Conservation (phyloP, 106 monocot genomes). For the Platanthera zijinensis region DNA sequence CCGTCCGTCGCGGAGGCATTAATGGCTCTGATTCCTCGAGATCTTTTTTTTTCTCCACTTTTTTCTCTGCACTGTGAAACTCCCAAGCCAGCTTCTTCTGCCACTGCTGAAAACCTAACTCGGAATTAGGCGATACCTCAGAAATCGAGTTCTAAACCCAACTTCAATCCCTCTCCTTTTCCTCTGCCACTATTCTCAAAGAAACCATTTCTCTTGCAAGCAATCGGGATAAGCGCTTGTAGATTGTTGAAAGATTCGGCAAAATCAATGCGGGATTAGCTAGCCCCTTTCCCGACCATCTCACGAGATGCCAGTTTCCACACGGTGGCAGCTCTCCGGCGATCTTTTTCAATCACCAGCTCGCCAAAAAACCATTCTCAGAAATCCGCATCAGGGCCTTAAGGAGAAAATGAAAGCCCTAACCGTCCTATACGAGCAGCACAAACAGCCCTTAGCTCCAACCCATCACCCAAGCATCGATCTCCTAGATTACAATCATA, state of each 20-base stretch:
- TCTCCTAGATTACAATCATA: slow-evolving; percentile 24
- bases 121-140: too few relatives aligned
- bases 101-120: not conserved
- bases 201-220: not conserved
- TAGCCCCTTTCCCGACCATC: not conserved
- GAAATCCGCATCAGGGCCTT: slow-evolving; percentile 73
- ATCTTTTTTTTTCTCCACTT: too few relatives aligned
- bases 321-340: slow-evolving; percentile 50
- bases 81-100: not conserved
- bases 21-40: too few relatives aligned
- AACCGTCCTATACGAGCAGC: slow-evolving; percentile 77
- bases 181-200: not conserved
- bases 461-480: slow-evolving; percentile 26
- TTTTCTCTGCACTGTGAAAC: not conserved
- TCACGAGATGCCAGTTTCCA: slow-evolving; percentile 67
- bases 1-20: not conserved
- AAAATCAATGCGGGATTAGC: slow-evolving; percentile 3
- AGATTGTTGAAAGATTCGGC: not conserved
- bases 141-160: not conserved
- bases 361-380: not conserved
- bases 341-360: not conserved
- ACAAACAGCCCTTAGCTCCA: slow-evolving; percentile 28
- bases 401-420: slow-evolving; percentile 94
- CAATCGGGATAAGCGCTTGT: not conserved
- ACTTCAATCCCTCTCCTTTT: not conserved